Percentiles rank a stretch among this genome's conserved stretches.
Evolutionary conservation across 2,329 filamentous ascomycete genomes (phyloP).

Genomic region (Cyclaneusma minus): DNA sequence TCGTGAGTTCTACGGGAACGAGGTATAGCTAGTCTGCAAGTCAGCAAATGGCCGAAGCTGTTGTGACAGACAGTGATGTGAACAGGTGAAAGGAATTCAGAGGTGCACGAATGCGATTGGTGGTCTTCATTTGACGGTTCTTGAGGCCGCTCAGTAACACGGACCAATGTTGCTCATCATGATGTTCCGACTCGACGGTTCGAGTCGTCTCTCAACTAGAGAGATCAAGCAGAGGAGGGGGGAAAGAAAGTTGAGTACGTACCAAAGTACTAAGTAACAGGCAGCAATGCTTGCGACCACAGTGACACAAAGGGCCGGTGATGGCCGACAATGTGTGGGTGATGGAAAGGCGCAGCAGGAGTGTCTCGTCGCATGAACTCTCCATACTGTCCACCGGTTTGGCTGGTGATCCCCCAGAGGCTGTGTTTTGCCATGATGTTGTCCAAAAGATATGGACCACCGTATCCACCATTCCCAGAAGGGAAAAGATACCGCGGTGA

Average conservation of each 20-base stretch:
- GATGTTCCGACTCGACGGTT: too few species aligned
- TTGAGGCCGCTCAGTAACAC: too few species aligned
- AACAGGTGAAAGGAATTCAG: constrained; percentile 11
- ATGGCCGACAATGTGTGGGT: constrained; percentile 55
- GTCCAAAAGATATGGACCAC: constrained; percentile 55
- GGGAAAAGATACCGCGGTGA: constrained; percentile 46
- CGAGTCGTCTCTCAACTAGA: constrained; percentile 41
- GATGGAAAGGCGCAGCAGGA: constrained; percentile 57
- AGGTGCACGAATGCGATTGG: constrained; percentile 19
- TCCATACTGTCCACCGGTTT: too few species aligned
- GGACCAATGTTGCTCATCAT: constrained; percentile 34
- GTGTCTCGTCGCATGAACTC: constrained; percentile 64
- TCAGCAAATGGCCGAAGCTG: constrained; percentile 12
- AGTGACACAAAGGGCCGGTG: neutral
- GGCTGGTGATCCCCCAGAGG: too few species aligned
- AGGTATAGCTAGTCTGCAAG: too few species aligned
- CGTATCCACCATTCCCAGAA: constrained; percentile 35
- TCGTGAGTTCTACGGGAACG: too few species aligned
- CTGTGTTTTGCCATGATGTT: constrained; percentile 36
- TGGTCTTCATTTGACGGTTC: constrained; percentile 46
- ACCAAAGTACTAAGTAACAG: constrained; percentile 2
- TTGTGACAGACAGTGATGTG: constrained; percentile 11
- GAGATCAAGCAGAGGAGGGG: constrained; percentile 47
- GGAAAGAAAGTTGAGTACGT: constrained; percentile 28
- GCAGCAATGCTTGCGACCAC: neutral